phyloP scores from a whole-genome alignment of 2,329 filamentous ascomycete species.

The Ceratocystiopsis brevicomis region DNA sequence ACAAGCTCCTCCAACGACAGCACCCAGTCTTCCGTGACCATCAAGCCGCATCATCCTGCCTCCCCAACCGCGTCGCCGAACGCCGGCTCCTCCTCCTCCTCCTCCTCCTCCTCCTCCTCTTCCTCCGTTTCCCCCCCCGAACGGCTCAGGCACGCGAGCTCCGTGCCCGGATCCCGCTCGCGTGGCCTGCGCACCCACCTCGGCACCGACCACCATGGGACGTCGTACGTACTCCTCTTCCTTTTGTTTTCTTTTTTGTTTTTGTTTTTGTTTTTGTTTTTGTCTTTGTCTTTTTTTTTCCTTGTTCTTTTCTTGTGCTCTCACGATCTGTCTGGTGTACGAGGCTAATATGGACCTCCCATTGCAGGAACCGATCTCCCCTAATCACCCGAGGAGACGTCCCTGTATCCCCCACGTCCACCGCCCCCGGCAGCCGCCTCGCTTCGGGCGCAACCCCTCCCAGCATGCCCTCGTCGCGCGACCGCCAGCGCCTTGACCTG shows the following conservation, averaged over 20 bases:
- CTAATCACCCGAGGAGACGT: conserved; percentile 18
- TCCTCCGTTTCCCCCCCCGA: too few species aligned
- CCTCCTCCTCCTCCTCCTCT: conserved; percentile 1
- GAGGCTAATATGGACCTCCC: neutral
- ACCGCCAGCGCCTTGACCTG: conserved; percentile 42
- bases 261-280: neutral
- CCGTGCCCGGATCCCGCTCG: conserved; percentile 9
- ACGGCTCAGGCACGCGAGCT: conserved; percentile 4
- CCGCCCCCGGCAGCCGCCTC: conserved; percentile 20
- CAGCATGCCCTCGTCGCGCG: conserved; percentile 31
- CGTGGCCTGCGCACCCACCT: conserved; percentile 28
- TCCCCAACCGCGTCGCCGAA: too few species aligned
- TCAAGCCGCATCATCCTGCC: conserved; percentile 24
- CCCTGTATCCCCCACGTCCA: conserved; percentile 31
- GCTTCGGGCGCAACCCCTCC: conserved; percentile 18
- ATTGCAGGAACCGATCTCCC: conserved; percentile 3
- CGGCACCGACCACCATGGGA: conserved; percentile 31
- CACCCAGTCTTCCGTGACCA: conserved; percentile 46
- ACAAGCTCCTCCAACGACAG: conserved; percentile 48
- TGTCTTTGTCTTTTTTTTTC: conserved; percentile 2
- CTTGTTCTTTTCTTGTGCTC: too few species aligned
- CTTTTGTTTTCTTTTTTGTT: neutral
- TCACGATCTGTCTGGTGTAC: too few species aligned
- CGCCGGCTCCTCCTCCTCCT: conserved; percentile 1
- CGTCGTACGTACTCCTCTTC: too few species aligned